Base-by-base conservation (phyloP, 1,284 basidiomycete genomes). In the Microbotryum saponariae region DNA sequence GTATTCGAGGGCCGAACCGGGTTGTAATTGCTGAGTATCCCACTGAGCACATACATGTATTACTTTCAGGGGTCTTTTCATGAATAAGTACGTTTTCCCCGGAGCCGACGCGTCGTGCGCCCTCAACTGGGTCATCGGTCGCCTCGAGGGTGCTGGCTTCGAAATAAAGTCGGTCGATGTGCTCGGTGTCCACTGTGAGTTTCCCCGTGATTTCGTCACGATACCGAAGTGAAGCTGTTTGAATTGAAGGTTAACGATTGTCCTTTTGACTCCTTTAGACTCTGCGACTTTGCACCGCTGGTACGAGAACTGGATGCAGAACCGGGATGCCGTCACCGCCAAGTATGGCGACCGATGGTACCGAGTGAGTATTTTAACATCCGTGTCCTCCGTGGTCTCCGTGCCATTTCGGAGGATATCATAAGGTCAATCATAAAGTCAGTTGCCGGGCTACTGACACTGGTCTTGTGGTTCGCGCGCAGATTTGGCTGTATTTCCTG, bases 151-250 rank as follows among this genome's bases (percentile, higher is more conserved):
- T 55, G 91, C 89, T 66, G 93, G 94, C 62, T 98, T 97, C 72
- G 96, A 99, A 77, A 85, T 98, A 69, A 97, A 96, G 81, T 89
- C 88, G 70, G 81, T 93, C 70, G 96, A 99, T 71, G 94, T 98
- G 52, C 85, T 97, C 47, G 77, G 77, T 53, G 75, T 77, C 7
- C 77, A 78, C 71, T 74, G 65, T 67, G 33, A 37, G 65, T 62
- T 25, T 37, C 2, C 20, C 1, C 12, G 2, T 33, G 4, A 18
- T 8, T 20, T 37, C 31, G 2, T 12, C 20, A 29, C 48, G 23
- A n/a, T 10, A 3, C 18, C 48, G 7, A 23, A 6, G 20, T 27
- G 20, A 23, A 20, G 21, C 60, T 42, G 6, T 6, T 23, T 57
- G 55, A 50, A 21, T 46, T n/a, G 29, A 25, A 18, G 37, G 50